Conservation (phyloP, 2,329 filamentous ascomycete genomes). For the Cytospora mali region DNA sequence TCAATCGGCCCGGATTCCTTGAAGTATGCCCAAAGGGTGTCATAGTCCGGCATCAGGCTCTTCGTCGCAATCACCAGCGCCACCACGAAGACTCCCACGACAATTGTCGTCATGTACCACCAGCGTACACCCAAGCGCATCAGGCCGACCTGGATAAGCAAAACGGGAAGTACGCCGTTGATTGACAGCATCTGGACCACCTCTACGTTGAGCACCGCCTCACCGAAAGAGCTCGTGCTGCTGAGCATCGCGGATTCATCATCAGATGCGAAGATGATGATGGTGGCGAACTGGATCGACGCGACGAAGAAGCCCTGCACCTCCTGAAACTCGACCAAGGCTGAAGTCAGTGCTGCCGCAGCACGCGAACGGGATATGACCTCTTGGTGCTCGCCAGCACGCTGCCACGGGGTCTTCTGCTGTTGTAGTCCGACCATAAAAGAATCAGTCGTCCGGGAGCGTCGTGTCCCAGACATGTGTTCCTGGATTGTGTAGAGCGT, state of each 20-base stretch:
- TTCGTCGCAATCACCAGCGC: slow-evolving; percentile 24
- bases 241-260: slow-evolving; percentile 23
- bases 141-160: slow-evolving; percentile 32
- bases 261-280: slow-evolving; percentile 28
- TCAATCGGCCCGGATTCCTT: slow-evolving; percentile 24
- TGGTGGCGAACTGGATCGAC: slow-evolving; percentile 32
- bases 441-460: slow-evolving; percentile 5
- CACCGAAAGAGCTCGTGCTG: slow-evolving; percentile 28
- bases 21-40: slow-evolving; percentile 29
- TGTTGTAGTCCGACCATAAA: background rate
- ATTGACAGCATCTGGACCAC: slow-evolving; percentile 27
- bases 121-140: slow-evolving; percentile 32
- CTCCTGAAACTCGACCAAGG: slow-evolving; percentile 35
- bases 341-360: slow-evolving; percentile 27
- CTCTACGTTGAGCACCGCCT: slow-evolving; percentile 30
- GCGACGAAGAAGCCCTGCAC: slow-evolving; percentile 33
- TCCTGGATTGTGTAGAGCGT: slow-evolving; percentile 21
- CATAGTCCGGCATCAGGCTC: slow-evolving; percentile 28
- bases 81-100: slow-evolving; percentile 27
- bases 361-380: slow-evolving; percentile 26
- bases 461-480: background rate
- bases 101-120: slow-evolving; percentile 32
- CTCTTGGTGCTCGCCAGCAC: slow-evolving; percentile 23
- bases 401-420: slow-evolving; percentile 9
- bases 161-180: slow-evolving; percentile 27